These are phyloP conservation scores for Penicillium vulpinum DNA, from an alignment of 2,329 filamentous ascomycete genomes.

Conservation along the genomic window DNA sequence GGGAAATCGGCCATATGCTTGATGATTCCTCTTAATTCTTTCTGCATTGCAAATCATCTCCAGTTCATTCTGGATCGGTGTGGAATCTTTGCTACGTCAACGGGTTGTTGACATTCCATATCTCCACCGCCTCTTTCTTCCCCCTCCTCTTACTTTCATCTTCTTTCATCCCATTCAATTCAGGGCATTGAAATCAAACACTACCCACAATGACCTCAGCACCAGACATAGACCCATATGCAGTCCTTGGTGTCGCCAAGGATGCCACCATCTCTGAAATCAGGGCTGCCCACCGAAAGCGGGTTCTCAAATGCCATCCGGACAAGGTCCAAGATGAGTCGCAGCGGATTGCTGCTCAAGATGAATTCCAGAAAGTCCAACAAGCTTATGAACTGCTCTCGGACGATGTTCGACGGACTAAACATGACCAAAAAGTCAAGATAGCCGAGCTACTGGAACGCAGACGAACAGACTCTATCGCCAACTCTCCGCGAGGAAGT, in stretches of 20 bases:
- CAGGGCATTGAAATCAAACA: conserved; percentile 15
- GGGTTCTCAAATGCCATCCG: conserved; percentile 84
- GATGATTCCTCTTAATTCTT: background rate
- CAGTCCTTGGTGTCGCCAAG: conserved; percentile 69
- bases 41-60: conserved; percentile 8
- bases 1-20: background rate
- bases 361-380: conserved; percentile 90
- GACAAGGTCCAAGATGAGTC: conserved; percentile 83
- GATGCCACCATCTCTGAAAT: conserved; percentile 71
- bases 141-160: conserved; percentile 9
- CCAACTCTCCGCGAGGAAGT: conserved; percentile 24
- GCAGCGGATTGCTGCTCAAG: conserved; percentile 74
- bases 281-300: conserved; percentile 77
- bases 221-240: conserved; percentile 70
- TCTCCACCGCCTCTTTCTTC: conserved; percentile 27
- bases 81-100: conserved; percentile 20
- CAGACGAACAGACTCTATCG: conserved; percentile 26
- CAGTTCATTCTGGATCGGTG: conserved; percentile 24
- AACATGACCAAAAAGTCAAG: conserved; percentile 75
- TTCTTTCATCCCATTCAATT: conserved; percentile 10
- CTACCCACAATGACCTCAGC: conserved; percentile 26
- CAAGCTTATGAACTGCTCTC: conserved; percentile 88
- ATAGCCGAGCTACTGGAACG: conserved; percentile 62
- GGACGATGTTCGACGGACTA: conserved; percentile 68
- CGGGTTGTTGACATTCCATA: conserved; percentile 12